Base-by-base conservation (phyloP, 1,139 yeast genomes). In the Saccharomyces hybrid region DNA sequence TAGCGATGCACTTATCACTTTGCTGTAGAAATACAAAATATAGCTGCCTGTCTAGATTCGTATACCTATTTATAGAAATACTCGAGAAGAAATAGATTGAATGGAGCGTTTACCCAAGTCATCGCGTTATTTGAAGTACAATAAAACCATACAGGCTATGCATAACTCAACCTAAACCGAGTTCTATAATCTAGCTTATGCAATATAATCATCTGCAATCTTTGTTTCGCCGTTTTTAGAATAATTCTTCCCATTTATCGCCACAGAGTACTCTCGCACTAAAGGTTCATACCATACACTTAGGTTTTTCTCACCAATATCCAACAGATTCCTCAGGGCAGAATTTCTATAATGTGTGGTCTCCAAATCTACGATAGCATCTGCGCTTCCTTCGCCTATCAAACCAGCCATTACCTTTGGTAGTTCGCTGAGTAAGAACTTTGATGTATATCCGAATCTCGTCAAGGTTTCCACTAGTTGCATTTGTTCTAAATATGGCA, bases 401-500 rank as follows among this genome's bases (percentile, higher is more conserved):
- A 72, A 52, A 50, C 63, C 63, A 13, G 68, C 63, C 72, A 73
- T 68, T 2, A 72, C 69, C 47, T 62, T 65, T 3, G 75, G 74
- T 20, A 69, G 49, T 0, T 59, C 56, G 6, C 58, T 51, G 1
- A 70, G 50, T 9, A 73, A 55, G 51, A 60, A 71, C 0, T 48
- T 47, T 0, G 64, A 56, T 3, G 69, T 58, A 55, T 72, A 61
- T 0, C 57, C 48, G 52, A 55, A 64, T 31, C 61, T 60, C 0
- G 73, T 56, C 25, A 73, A 31, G n/a, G 59, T 60, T 26, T 64
- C 61, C 1, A 70, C 53, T 2, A 73, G 50, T 1, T 67, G 70
- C 67, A 73, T 66, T 48, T 71, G 66, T 50, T 73, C 74, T 48
- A 68, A 52, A 52, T 72, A 73, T 7, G 75, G 73, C 56, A 73